phyloP scores from a whole-genome alignment of 805 yeast genomes.

The Myxozyma melibiosi region DNA sequence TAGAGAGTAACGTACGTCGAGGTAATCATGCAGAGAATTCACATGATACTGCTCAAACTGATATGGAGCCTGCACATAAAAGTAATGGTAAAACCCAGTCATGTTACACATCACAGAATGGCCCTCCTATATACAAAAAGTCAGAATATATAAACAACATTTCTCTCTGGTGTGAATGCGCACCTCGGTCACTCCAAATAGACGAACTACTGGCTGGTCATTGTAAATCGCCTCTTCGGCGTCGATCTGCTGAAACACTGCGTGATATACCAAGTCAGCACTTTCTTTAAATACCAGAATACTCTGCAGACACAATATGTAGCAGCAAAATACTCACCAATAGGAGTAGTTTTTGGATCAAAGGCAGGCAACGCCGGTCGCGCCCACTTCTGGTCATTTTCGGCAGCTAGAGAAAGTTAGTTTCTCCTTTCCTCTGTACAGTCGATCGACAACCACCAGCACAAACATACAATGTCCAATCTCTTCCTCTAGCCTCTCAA shows the following conservation, averaged over 20 bases:
- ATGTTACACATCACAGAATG: conserved; percentile 88
- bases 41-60: conserved; percentile 66
- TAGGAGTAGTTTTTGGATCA: conserved; percentile 53
- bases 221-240: conserved; percentile 82
- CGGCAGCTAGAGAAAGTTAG: conserved; percentile 11
- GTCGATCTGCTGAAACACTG: conserved; percentile 84
- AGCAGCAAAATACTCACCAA: conserved; percentile 36
- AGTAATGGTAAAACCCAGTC: conserved; percentile 83
- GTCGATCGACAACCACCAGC: too few relatives aligned
- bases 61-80: conserved; percentile 87
- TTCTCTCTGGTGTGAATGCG: background rate
- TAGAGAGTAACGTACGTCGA: conserved; percentile 34
- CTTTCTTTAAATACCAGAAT: too few relatives aligned
- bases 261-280: background rate
- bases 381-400: conserved; percentile 50
- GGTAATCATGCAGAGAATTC: conserved; percentile 52
- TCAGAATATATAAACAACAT: background rate
- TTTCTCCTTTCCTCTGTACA: too few relatives aligned
- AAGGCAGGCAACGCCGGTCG: conserved; percentile 58
- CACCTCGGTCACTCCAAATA: conserved; percentile 82
- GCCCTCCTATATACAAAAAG: conserved; percentile 53
- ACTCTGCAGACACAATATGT: too few relatives aligned
- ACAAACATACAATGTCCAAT: conserved; percentile 35
- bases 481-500: conserved; percentile 49
- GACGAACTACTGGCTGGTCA: conserved; percentile 61